These are phyloP conservation scores for Fusarium sp. DNA, from an alignment of 2,329 filamentous ascomycete species.

Conservation along the genomic window DNA sequence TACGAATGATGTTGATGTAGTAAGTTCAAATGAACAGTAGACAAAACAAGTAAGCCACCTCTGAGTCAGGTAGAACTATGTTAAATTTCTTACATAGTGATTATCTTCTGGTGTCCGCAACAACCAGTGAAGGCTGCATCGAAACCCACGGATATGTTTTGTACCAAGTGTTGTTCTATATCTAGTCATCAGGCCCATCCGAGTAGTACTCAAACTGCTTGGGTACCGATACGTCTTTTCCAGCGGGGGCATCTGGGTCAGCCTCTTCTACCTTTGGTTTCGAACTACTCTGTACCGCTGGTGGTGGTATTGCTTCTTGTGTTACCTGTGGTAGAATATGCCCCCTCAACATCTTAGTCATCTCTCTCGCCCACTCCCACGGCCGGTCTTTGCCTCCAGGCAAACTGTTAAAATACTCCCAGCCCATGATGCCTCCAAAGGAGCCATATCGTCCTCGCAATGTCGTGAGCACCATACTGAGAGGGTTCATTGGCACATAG, in stretches of 20 bases:
- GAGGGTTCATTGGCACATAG: constrained; percentile 62
- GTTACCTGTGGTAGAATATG: constrained; percentile 29
- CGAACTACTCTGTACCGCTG: not conserved
- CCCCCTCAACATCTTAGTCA: constrained; percentile 63
- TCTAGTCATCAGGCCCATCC: constrained; percentile 45
- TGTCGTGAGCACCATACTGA: constrained; percentile 58
- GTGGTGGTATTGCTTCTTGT: not conserved
- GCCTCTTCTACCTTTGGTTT: constrained; percentile 18
- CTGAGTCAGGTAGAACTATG: not conserved
- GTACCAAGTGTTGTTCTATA: not conserved
- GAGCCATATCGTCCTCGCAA: constrained; percentile 66
- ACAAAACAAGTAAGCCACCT: not conserved
- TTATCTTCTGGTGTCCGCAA: not conserved
- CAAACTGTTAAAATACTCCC: constrained; percentile 92
- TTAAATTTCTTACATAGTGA: not conserved
- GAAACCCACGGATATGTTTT: not conserved
- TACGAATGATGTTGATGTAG: not conserved
- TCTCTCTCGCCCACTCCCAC: constrained; percentile 82
- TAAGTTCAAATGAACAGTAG: not conserved
- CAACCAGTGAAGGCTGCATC: not conserved
- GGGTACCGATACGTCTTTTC: constrained; percentile 49
- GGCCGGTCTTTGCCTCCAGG: constrained; percentile 73
- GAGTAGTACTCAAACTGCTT: constrained; percentile 54
- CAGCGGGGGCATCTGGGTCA: constrained; percentile 47
- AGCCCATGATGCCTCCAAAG: constrained; percentile 92